These are phyloP conservation scores for Penicillium sp. DNA, from an alignment of 2,329 filamentous ascomycete genomes.

Conservation along the genomic window DNA sequence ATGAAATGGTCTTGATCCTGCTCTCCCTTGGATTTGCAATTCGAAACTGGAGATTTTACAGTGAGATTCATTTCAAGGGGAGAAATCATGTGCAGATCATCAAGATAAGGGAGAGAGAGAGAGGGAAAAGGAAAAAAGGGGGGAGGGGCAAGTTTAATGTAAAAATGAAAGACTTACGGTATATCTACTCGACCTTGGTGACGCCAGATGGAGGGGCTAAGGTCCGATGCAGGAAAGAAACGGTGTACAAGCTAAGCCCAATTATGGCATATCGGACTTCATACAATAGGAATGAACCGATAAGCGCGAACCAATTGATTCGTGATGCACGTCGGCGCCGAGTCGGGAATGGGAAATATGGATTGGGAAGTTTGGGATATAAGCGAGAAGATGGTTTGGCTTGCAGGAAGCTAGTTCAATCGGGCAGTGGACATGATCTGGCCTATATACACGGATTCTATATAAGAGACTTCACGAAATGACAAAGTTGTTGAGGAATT, in stretches of 20 bases:
- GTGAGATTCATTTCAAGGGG: constrained; percentile 14
- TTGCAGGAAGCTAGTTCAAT: neutral
- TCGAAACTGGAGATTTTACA: constrained; percentile 8
- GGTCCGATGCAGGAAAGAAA: constrained; percentile 14
- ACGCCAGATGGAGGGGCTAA: constrained; percentile 18
- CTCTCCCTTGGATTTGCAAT: constrained; percentile 8
- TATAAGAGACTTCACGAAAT: too few relatives aligned
- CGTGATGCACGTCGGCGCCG: constrained; percentile 3
- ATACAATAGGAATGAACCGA: neutral
- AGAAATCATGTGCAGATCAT: constrained; percentile 2
- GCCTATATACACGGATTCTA: too few relatives aligned
- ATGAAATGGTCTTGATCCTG: neutral
- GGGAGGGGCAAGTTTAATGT: neutral
- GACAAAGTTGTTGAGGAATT: too few relatives aligned
- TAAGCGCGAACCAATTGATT: constrained; percentile 13
- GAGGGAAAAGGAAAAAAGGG: neutral
- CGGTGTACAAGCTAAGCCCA: constrained; percentile 13
- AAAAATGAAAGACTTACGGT: neutral
- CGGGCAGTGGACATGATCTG: neutral
- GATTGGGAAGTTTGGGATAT: neutral
- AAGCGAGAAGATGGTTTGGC: neutral
- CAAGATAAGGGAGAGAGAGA: constrained; percentile 6
- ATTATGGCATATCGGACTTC: neutral
- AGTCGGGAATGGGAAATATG: neutral
- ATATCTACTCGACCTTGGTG: constrained; percentile 12